Conservation (phyloP, 148 eudicot species). For the Linanthus parryae region DNA sequence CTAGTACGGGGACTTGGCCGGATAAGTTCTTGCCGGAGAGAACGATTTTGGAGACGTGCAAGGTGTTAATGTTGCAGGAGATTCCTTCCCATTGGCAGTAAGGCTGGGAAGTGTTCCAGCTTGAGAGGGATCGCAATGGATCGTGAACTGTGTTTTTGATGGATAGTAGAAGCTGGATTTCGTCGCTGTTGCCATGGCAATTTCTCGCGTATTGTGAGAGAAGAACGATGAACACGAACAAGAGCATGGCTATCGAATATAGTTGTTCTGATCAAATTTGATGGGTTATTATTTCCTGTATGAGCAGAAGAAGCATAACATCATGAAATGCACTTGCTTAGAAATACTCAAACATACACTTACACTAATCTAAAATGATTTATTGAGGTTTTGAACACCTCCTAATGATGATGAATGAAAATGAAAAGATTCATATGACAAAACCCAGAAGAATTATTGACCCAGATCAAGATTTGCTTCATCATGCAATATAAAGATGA, state of each 20-base stretch:
- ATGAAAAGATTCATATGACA: background rate
- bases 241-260: too few relatives aligned
- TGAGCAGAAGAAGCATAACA: slow-evolving; percentile 1
- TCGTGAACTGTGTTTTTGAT: slow-evolving; percentile 48
- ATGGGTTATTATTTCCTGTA: too few relatives aligned
- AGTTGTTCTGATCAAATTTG: too few relatives aligned
- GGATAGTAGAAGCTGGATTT: slow-evolving; percentile 41
- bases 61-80: slow-evolving; percentile 34
- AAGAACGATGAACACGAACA: slow-evolving; percentile 13
- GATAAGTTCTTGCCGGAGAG: slow-evolving; percentile 59
- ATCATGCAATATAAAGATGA: background rate
- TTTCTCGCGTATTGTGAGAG: too few relatives aligned
- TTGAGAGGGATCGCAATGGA: slow-evolving; percentile 52
- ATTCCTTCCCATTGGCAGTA: slow-evolving; percentile 64
- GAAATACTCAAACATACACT: slow-evolving; percentile 4
- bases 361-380: background rate
- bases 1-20: slow-evolving; percentile 37
- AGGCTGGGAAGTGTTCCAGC: slow-evolving; percentile 50
- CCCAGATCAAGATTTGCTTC: too few relatives aligned
- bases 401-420: background rate
- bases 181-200: slow-evolving; percentile 20
- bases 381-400: background rate
- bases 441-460: too few relatives aligned
- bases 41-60: slow-evolving; percentile 41
- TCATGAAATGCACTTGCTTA: background rate